Evolutionary conservation across 208 protist species (phyloP), one percentile per base, ranked within the genome.

Genomic region (Lotmaria passim): DNA sequence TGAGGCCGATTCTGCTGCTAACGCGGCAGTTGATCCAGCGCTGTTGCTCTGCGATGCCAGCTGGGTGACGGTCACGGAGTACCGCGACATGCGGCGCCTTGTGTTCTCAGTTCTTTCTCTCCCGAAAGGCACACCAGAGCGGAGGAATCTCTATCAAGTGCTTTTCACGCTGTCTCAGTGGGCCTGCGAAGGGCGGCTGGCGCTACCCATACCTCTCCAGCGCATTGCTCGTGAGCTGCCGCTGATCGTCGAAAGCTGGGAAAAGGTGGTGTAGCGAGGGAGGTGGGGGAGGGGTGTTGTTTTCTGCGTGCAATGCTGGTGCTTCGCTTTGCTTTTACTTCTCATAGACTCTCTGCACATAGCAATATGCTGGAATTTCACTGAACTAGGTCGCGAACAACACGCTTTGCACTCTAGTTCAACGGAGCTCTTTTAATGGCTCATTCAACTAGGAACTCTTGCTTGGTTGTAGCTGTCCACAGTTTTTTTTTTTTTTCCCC

Each of bases 91-190:
- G 43, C 64, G 77, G 12, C 41, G 39, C 0, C 62, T 63, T 11
- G 81, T 92, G 41, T 43, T 47, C 8, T 41, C 47, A 28, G 48
- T 58, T 19, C 69, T 92, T 23, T 51, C 57, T 4, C 33, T 57
- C 17, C 61, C 73, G 12, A 53, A 64, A 1, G 57, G 28, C 46
- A 60, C 66, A 12, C 59, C 60, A 15, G 34, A 63, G 39, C 63
- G 75, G 23, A 70, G 53, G 0, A 77, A 84, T 30, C 78, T 93
- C 30, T 78, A 79, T 23, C 77, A 76, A 41, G 41, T 87, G 36
- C 74, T 91, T 43, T 83, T 87, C 53, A 72, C 73, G 19, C 72
- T 93, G 21, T 78, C 81, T 26, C 73, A 84, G 72, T 73, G 79
- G 68, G 72, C 69, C 14, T 78, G 78, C 28, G 85, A 89, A 64